Percentiles rank a stretch among this genome's conserved stretches.
Evolutionary conservation across 2,329 filamentous ascomycete species (phyloP).

Genomic region (Colletotrichum sp.): DNA sequence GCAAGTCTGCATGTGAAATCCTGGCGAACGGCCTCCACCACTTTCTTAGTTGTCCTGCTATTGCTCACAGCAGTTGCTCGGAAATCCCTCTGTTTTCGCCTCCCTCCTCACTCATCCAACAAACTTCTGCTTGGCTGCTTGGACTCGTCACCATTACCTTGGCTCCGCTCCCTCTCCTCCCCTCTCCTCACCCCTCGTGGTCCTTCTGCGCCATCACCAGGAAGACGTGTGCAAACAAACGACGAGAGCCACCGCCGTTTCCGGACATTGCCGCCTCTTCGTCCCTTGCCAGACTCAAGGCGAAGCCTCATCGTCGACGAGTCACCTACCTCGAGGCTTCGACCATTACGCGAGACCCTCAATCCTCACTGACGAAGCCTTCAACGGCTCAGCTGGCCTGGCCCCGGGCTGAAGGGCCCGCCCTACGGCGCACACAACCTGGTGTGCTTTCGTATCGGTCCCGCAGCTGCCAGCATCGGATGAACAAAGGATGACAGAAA

Average conservation of each 20-base stretch:
- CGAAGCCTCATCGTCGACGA: constrained; percentile 1
- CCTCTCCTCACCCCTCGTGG: background rate
- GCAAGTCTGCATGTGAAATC: background rate
- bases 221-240: background rate
- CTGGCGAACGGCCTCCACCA: background rate
- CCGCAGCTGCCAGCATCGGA: constrained; percentile 1
- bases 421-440: background rate
- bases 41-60: background rate
- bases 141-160: background rate
- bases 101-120: background rate
- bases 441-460: background rate
- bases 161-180: background rate
- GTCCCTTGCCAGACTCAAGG: background rate
- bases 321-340: constrained; percentile 2
- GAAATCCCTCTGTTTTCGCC: constrained; percentile 3
- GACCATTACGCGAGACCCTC: background rate
- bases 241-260: background rate
- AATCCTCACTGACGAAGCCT: background rate
- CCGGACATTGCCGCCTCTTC: background rate
- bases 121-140: background rate
- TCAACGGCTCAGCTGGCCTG: constrained; percentile 3
- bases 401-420: background rate
- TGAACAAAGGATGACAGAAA: constrained; percentile 5
- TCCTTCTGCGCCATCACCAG: background rate
- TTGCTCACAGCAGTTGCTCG: background rate